Evolutionary conservation across 78 protist genomes (phyloP), one percentile per base, ranked within the genome.

Genomic region (Salpingoeca rosetta): DNA sequence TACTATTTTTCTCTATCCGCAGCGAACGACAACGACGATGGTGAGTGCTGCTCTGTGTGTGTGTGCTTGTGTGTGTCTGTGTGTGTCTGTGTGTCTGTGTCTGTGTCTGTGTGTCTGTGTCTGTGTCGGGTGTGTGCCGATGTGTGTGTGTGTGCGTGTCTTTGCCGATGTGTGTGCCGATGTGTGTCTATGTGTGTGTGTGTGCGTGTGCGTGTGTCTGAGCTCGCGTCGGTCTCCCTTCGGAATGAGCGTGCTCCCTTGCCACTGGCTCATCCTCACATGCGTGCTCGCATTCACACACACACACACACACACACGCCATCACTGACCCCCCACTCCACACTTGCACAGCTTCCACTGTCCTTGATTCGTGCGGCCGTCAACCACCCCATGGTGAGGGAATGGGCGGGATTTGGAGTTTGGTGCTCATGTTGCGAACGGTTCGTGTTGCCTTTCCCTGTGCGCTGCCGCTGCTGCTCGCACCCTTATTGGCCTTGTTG

Each of bases 321-420:
- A n/a, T n/a, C n/a, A n/a, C n/a, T n/a, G n/a, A n/a, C n/a, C n/a
- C n/a, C n/a, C n/a, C n/a, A n/a, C n/a, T n/a, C n/a, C n/a, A n/a
- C n/a, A n/a, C n/a, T n/a, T n/a, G n/a, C n/a, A n/a, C n/a, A n/a
- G 96, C 82, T 94, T 31, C 96, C 96, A 43, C 81, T 94, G 35
- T 94, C 96, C 43, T 84, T 94, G 56, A 87, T 92, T 57, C 79
- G 94, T 27, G 87, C 96, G 38, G 93, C 94, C 25, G 79, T 76
- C 79, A 92, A 90, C 65, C 91, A 94, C 12, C 92, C 92, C 79
- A 91, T 94, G 90, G 95, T 93, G 79, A 27, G 91, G 72, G 42
- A 35, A 0, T 40, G 44, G 10, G 3, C 11, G 80, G 76, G n/a
- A 40, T 25, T 12, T 35, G 39, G n/a, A 12, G 78, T 31, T 11